Percentiles rank a stretch among this genome's conserved stretches.
Conservation (phyloP, 148 eudicot genomes). For the Silene uniflora region DNA sequence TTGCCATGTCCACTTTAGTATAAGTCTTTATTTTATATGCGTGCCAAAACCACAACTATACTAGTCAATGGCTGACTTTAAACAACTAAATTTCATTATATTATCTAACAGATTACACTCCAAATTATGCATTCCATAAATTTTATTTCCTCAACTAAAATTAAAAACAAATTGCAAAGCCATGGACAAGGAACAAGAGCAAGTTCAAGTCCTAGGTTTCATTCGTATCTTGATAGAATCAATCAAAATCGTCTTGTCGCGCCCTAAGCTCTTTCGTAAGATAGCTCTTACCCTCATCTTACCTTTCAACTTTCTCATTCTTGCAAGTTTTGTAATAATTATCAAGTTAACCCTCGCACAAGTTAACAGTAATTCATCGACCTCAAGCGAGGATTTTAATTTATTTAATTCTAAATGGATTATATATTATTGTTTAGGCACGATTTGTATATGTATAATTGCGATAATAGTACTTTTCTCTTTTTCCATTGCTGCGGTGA, state of each 20-base stretch:
- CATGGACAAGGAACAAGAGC: constrained; percentile 41
- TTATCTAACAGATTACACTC: background rate
- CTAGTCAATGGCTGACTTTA: background rate
- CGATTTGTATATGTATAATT: constrained; percentile 11
- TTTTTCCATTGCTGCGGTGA: constrained; percentile 29
- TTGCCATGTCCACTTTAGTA: no score
- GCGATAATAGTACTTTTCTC: constrained; percentile 16
- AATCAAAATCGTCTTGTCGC: constrained; percentile 23
- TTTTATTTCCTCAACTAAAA: background rate
- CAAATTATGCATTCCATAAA: background rate
- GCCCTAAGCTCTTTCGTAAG: constrained; percentile 26
- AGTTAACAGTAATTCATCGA: constrained; percentile 7
- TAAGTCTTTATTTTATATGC: no score
- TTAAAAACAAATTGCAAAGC: background rate
- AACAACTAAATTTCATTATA: background rate
- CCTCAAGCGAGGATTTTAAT: background rate
- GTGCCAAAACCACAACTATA: no score
- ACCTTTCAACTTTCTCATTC: constrained; percentile 26
- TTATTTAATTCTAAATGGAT: constrained; percentile 10
- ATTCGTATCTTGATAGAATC: constrained; percentile 36
- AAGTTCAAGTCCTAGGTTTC: constrained; percentile 35
- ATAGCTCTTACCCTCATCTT: constrained; percentile 32
- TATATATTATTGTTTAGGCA: constrained; percentile 12
- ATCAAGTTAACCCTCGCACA: constrained; percentile 12
- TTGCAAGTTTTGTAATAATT: constrained; percentile 9